These are phyloP conservation scores for Gynochthodes officinalis DNA, from an alignment of 257 asterid genomes.

Conservation along the genomic window DNA sequence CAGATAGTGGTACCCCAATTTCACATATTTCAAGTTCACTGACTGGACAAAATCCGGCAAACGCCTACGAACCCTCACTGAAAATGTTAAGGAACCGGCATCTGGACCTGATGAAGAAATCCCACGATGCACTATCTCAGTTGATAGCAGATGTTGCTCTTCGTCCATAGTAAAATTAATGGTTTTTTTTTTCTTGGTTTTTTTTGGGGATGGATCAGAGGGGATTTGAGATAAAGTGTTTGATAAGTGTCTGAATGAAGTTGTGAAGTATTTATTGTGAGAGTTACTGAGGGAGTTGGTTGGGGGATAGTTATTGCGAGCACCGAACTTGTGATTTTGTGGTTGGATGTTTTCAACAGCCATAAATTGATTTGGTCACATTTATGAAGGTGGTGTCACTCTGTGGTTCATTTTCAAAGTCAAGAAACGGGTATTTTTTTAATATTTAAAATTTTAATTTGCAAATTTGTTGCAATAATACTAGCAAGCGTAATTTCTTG, in stretches of 20 bases:
- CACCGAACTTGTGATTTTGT: slow-evolving; percentile 31
- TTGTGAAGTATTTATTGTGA: slow-evolving; percentile 37
- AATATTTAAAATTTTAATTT: no score
- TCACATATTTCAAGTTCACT: slow-evolving; percentile 85
- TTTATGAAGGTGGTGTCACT: slow-evolving; percentile 30
- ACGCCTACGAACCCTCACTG: slow-evolving; percentile 71
- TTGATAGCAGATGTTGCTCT: slow-evolving; percentile 71
- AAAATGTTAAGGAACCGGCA: slow-evolving; percentile 71
- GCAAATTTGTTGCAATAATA: background rate
- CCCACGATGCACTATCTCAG: slow-evolving; percentile 87
- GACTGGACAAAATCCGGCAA: slow-evolving; percentile 88
- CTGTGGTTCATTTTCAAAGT: slow-evolving; percentile 26
- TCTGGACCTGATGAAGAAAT: slow-evolving; percentile 67
- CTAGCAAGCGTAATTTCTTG: no score
- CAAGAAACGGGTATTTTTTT: no score
- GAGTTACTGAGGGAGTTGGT: slow-evolving; percentile 19
- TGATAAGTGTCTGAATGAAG: background rate
- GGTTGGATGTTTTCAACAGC: slow-evolving; percentile 46
- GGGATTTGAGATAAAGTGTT: background rate
- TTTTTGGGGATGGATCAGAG: background rate
- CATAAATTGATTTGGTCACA: slow-evolving; percentile 41
- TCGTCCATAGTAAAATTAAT: slow-evolving; percentile 35
- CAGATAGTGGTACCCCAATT: slow-evolving; percentile 79
- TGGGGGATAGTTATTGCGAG: slow-evolving; percentile 39
- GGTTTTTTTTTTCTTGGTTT: background rate